Evolutionary conservation across 2,329 filamentous ascomycete species (phyloP), one percentile per base, ranked within the genome.

Genomic region (Monosporascus sp.): DNA sequence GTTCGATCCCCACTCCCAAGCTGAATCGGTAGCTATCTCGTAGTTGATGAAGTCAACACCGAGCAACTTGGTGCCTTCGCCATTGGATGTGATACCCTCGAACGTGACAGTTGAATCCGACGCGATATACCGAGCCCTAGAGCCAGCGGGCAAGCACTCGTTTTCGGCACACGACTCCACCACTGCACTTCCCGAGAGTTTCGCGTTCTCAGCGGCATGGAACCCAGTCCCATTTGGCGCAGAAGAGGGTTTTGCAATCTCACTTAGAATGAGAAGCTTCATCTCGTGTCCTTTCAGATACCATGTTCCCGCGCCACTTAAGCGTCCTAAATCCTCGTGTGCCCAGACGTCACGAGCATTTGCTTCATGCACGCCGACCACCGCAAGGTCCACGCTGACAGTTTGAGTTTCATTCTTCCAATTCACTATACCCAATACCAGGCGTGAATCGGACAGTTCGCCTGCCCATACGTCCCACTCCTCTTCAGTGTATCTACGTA

Each of bases 31-130:
- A 0, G 72, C 69, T 11, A 78, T 68, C 8, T 80, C 77, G 55
- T 81, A 79, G 64, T 81, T 80, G 63, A 79, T 75, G 46, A 73
- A 80, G 58, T 79, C 75, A 14, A 80, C 62, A 1, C 73, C 74
- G 0, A 80, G 53, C 35, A 75, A 70, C 53, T 74, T 71, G 3
- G 58, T 58, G 1, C 72, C 70, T 4, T 55, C 62, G 0, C 61
- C 67, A 1, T 63, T 53, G 48, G 79, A 73, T 0, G 62, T 65
- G n/a, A 70, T 67, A 3, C 31, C 31, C 11, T 63, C 53, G 48
- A 80, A 73, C 0, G 62, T 65, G n/a, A 70, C 67, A 3, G 53
- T 65, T 1, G 72, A 67, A n/a, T 58, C 65, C 0, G 60, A 52
- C 1, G 64, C 62, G 2, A 77, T 63, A 20, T 73, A 60, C 3